Percentiles rank a stretch among this genome's conserved stretches.
phyloP scores from a whole-genome alignment of 179 eudicot genomes.

The Pouteria campechiana region DNA sequence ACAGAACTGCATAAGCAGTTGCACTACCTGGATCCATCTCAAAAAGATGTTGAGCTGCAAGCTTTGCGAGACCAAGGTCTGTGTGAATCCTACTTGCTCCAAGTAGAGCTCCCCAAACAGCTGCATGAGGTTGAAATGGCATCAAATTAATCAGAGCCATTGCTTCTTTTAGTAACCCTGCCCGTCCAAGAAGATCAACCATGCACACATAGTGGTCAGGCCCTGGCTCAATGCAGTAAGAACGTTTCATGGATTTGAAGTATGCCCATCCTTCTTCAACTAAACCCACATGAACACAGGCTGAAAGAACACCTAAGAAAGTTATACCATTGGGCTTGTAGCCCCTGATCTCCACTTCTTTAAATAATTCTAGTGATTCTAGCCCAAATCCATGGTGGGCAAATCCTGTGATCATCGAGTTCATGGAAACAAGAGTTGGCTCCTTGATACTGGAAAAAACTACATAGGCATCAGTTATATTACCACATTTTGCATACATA shows the following conservation, averaged over 20 bases:
- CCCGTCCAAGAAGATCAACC: slow-evolving; percentile 62
- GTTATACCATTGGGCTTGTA: slow-evolving; percentile 37
- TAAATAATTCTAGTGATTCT: slow-evolving; percentile 36
- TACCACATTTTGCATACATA: slow-evolving; percentile 68
- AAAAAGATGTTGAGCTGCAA: slow-evolving; percentile 37
- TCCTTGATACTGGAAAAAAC: slow-evolving; percentile 25
- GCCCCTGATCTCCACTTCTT: slow-evolving; percentile 19
- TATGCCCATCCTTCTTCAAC: slow-evolving; percentile 42
- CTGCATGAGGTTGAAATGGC: slow-evolving; percentile 45
- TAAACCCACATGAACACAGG: slow-evolving; percentile 48
- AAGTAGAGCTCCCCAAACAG: slow-evolving; percentile 70
- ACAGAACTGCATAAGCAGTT: slow-evolving; percentile 47
- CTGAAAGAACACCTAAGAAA: slow-evolving; percentile 53
- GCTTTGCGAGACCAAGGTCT: slow-evolving; percentile 46
- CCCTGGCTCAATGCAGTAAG: slow-evolving; percentile 31
- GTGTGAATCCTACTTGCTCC: slow-evolving; percentile 42
- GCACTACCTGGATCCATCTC: slow-evolving; percentile 45
- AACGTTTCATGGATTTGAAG: slow-evolving; percentile 37
- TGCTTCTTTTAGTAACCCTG: slow-evolving; percentile 56
- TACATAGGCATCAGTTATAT: slow-evolving; percentile 32
- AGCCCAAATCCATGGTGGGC: slow-evolving; percentile 50
- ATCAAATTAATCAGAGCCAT: slow-evolving; percentile 30
- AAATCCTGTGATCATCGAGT: slow-evolving; percentile 52
- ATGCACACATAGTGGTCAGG: slow-evolving; percentile 66
- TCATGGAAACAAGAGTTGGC: slow-evolving; percentile 49